Evolutionary conservation across 2,329 filamentous ascomycete species (phyloP), one percentile per base, ranked within the genome.

Genomic region (Aspergillus pseudoterreus): DNA sequence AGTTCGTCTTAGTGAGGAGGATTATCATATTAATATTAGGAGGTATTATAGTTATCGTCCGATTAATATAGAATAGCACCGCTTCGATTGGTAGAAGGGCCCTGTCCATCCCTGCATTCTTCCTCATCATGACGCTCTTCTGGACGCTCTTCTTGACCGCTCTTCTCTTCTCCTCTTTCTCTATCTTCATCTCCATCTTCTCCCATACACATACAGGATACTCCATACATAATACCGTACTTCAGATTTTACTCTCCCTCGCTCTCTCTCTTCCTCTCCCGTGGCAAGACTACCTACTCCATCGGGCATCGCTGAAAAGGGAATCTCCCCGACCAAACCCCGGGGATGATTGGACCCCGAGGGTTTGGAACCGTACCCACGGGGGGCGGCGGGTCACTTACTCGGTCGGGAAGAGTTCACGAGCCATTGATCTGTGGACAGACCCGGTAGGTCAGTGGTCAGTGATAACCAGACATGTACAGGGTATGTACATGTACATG

Each of bases 351-450:
- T n/a, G 35, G 35, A 17, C 44, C 49, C 36, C 44, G 35, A 21
- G 36, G 43, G 35, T 41, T 21, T 41, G 19, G 30, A 11, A 38
- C 35, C 5, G 45, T 32, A 39, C 32, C 38, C 24, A 33, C 19
- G 24, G 24, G 33, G 6, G 27, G 17, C 21, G 32, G 22, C 24
- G 15, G n/a, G 9, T 14, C 17, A 12, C 39, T 55, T 55, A 54
- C 56, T 50, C 50, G 46, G 35, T 53, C 24, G 35, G 52, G 54
- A 55, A 56, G 48, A 54, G 58, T 60, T 57, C 53, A 60, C 54
- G 54, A 57, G 53, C 54, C 33, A 21, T 32, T 27, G 19, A 36
- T 15, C 14, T 1, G 15, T 11, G 12, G n/a, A 19, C 19, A 19
- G 19, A 19, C 19, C 3, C 19, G 19, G 19, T 19, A 19, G 19